Percentiles rank a stretch among this genome's conserved stretches.
Evolutionary conservation across 2,329 filamentous ascomycete genomes (phyloP).

Genomic region (Rhynchosporium agropyri): DNA sequence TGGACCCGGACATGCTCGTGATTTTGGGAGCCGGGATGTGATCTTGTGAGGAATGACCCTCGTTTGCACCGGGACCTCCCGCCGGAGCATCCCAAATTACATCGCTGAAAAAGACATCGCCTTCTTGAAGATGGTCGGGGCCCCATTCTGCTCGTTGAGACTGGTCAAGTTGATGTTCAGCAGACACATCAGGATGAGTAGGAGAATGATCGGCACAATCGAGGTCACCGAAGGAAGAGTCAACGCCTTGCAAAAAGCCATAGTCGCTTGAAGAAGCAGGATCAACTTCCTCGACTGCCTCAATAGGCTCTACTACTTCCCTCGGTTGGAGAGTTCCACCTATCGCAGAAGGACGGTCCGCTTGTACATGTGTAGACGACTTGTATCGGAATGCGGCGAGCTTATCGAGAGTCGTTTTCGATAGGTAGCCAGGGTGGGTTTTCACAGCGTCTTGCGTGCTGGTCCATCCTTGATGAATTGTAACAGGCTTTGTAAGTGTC

Average conservation of each 20-base stretch:
- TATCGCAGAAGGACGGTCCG: not conserved
- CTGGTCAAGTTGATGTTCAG: not conserved
- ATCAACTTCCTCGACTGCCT: not conserved
- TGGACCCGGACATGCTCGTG: not conserved
- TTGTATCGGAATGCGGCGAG: slow-evolving; percentile 33
- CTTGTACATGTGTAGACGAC: not conserved
- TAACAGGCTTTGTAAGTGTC: slow-evolving; percentile 17
- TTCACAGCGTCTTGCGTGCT: slow-evolving; percentile 39
- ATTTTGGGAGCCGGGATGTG: not conserved
- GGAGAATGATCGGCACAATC: not conserved
- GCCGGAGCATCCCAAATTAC: slow-evolving; percentile 24
- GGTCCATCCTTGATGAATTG: slow-evolving; percentile 33
- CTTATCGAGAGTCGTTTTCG: slow-evolving; percentile 38
- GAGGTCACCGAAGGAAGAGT: not conserved
- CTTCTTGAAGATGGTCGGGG: slow-evolving; percentile 7
- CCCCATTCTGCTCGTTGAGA: slow-evolving; percentile 9
- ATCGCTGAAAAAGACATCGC: slow-evolving; percentile 24
- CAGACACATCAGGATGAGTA: not conserved
- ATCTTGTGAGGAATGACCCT: not conserved
- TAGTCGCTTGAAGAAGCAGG: not conserved
- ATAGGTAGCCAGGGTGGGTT: slow-evolving; percentile 22
- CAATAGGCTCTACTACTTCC: not conserved
- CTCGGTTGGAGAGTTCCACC: not conserved
- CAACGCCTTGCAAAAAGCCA: not conserved
- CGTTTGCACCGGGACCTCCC: not conserved